phyloP scores from a whole-genome alignment of 345 rosid genomes.

The Moricandia arvensis region DNA sequence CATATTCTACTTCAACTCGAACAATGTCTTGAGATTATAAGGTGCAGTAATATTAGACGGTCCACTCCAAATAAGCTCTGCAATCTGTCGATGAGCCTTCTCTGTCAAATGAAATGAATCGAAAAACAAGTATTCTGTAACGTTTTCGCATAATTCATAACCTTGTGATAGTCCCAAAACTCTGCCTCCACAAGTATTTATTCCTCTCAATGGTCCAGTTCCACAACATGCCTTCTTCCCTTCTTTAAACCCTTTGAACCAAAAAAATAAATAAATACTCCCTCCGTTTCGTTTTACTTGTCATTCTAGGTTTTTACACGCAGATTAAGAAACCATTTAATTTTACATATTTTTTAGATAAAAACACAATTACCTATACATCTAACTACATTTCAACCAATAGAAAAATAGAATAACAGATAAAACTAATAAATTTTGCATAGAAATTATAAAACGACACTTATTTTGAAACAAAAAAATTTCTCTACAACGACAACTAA shows the following conservation, averaged over 20 bases:
- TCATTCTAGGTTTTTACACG: no score
- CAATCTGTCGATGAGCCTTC: conserved; percentile 35
- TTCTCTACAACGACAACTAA: no score
- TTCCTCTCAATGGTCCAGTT: conserved; percentile 35
- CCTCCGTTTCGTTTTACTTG: no score
- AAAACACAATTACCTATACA: no score
- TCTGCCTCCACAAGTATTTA: conserved; percentile 30
- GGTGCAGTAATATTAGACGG: conserved; percentile 25
- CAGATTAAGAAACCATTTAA: no score
- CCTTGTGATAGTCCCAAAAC: conserved; percentile 6
- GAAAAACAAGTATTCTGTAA: conserved; percentile 40
- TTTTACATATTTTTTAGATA: no score
- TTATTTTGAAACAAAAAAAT: no score
- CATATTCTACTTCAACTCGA: conserved; percentile 14
- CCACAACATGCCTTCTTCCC: conserved; percentile 42
- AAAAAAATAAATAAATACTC: neutral
- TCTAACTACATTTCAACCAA: no score
- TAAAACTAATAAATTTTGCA: no score
- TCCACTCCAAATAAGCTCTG: conserved; percentile 45
- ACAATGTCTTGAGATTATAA: conserved; percentile 35
- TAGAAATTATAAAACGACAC: no score
- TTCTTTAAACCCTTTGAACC: conserved; percentile 35
- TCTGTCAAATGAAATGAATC: conserved; percentile 40
- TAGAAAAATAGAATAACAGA: no score
- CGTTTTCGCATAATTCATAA: conserved; percentile 31